Percentiles rank a stretch among this genome's conserved stretches.
Evolutionary conservation across 805 yeast species (phyloP).

Genomic region (Saccharomycopsis fodiens): DNA sequence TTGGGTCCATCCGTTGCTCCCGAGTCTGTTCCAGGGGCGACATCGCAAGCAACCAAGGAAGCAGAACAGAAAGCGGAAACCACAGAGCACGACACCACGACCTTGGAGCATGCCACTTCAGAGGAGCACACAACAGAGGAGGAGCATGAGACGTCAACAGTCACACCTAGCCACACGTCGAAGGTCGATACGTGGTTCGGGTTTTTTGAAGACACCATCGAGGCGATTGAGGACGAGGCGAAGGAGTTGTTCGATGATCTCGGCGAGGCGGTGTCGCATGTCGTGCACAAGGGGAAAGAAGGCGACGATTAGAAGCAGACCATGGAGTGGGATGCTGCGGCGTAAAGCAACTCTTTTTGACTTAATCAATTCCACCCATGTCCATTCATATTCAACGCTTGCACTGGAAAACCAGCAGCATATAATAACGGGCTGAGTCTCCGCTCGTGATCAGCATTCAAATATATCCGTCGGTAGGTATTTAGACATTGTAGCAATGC

Average conservation of each 20-base stretch:
- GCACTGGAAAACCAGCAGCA: not conserved
- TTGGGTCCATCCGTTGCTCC: conserved; percentile 9
- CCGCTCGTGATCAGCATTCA: no score
- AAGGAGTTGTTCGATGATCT: not conserved
- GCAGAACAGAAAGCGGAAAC: conserved; percentile 16
- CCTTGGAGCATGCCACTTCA: no score
- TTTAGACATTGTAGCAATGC: no score
- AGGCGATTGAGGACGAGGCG: not conserved
- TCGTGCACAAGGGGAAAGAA: not conserved
- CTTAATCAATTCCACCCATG: not conserved
- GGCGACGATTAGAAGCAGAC: no score
- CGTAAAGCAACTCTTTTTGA: not conserved
- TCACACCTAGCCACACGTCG: not conserved
- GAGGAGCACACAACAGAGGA: no score
- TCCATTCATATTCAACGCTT: not conserved
- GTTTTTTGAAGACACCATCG: not conserved
- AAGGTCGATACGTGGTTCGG: conserved; percentile 9
- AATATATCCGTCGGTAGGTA: no score
- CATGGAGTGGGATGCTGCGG: no score
- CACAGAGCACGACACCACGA: not conserved
- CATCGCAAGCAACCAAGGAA: conserved; percentile 8
- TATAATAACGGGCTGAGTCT: no score
- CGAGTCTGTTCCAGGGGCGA: conserved; percentile 5
- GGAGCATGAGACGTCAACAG: no score
- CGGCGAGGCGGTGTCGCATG: not conserved